Evolutionary conservation across 495 filamentous ascomycete genomes (phyloP).

Genomic region (Lepidopterella palustris): DNA sequence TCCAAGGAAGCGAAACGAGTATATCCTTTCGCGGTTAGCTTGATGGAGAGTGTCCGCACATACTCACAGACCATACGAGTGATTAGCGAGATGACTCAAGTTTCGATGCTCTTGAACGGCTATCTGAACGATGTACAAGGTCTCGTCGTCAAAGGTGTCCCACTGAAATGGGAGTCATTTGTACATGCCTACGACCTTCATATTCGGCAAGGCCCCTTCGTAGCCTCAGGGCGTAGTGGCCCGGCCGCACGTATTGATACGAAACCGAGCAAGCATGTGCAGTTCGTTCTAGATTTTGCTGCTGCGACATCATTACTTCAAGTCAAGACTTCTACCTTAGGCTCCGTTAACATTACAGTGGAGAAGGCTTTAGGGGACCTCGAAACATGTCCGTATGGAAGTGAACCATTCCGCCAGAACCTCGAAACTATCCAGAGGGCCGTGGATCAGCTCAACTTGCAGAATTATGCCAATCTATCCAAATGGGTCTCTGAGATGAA

Average conservation of each 20-base stretch:
- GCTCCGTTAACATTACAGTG: slow-evolving; percentile 72
- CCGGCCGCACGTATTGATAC: slow-evolving; percentile 39
- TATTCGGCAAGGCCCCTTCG: slow-evolving; percentile 56
- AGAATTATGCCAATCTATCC: slow-evolving; percentile 85
- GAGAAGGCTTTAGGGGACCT: slow-evolving; percentile 76
- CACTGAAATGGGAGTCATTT: slow-evolving; percentile 92
- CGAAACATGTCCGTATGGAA: slow-evolving; percentile 76
- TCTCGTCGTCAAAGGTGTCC: slow-evolving; percentile 77
- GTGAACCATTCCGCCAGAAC: slow-evolving; percentile 65
- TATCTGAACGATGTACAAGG: slow-evolving; percentile 81
- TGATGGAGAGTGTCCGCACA: slow-evolving; percentile 95
- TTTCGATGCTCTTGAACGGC: slow-evolving; percentile 77
- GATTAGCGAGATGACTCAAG: slow-evolving; percentile 76
- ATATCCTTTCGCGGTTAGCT: slow-evolving; percentile 91
- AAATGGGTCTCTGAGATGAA: slow-evolving; percentile 87
- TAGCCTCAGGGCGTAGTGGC: slow-evolving; percentile 13
- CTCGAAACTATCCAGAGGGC: slow-evolving; percentile 78
- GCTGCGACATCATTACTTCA: slow-evolving; percentile 77
- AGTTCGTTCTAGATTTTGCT: slow-evolving; percentile 92
- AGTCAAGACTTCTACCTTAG: slow-evolving; percentile 69
- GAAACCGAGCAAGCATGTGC: slow-evolving; percentile 87
- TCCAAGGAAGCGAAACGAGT: slow-evolving; percentile 96
- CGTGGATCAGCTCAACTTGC: slow-evolving; percentile 91
- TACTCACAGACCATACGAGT: slow-evolving; percentile 77
- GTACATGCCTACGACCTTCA: slow-evolving; percentile 93